Evolutionary conservation across 1,284 basidiomycete genomes (phyloP).

Genomic region (Leccinum solheimii): DNA sequence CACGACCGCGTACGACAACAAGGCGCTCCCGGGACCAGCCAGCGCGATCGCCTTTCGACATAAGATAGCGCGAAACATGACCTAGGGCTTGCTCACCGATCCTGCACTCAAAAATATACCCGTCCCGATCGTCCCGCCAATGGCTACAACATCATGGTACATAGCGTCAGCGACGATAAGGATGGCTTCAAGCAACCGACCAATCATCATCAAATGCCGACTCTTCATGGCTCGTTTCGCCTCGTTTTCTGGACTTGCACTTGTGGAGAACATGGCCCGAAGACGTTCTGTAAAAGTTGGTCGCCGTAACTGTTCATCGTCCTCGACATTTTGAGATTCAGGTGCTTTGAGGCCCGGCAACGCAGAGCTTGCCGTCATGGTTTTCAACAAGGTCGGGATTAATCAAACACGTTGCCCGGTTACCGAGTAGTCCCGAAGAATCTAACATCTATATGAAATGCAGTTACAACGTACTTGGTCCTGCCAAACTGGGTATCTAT

Average conservation of each 20-base stretch:
- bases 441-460: slow-evolving; percentile 19
- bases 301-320: slow-evolving; percentile 3
- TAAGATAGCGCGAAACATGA: not conserved
- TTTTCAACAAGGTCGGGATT: not conserved
- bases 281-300: not conserved
- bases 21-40: slow-evolving; percentile 51
- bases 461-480: slow-evolving; percentile 26
- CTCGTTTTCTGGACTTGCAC: slow-evolving; percentile 22
- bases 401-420: not conserved
- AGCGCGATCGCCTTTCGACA: slow-evolving; percentile 39
- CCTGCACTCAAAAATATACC: slow-evolving; percentile 48
- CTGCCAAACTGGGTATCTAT: slow-evolving; percentile 34
- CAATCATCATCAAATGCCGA: slow-evolving; percentile 47
- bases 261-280: slow-evolving; percentile 10
- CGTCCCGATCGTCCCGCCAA: slow-evolving; percentile 47
- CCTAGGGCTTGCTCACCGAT: slow-evolving; percentile 33
- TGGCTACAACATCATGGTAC: slow-evolving; percentile 30
- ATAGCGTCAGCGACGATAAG: not conserved
- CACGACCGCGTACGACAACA: slow-evolving; percentile 51
- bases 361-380: slow-evolving; percentile 4
- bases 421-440: not conserved
- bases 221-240: slow-evolving; percentile 43
- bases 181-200: slow-evolving; percentile 21
- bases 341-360: not conserved
- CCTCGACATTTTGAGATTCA: not conserved